These are phyloP conservation scores for Trametes cingulata DNA, from an alignment of 768 basidiomycete genomes.

Conservation along the genomic window DNA sequence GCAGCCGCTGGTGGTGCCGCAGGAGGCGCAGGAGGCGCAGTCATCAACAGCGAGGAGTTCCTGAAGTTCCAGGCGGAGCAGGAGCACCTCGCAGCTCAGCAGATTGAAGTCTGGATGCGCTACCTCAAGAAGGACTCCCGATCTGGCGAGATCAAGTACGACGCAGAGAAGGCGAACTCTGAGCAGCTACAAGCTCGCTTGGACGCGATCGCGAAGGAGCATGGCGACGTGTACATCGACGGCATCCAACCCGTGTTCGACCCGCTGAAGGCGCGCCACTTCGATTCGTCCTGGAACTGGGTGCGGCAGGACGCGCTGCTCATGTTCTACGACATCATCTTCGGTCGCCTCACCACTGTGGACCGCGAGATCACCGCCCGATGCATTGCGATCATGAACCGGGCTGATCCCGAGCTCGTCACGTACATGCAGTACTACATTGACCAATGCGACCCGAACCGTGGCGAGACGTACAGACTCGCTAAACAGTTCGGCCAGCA, in stretches of 20 bases:
- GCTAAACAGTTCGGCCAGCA: constrained; percentile 97
- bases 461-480: constrained; percentile 91
- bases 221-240: constrained; percentile 90
- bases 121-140: constrained; percentile 94
- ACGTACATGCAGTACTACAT: constrained; percentile 97
- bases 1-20: constrained; percentile 61
- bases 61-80: constrained; percentile 94
- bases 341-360: constrained; percentile 89
- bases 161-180: constrained; percentile 78
- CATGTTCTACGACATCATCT: constrained; percentile 99
- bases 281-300: constrained; percentile 99
- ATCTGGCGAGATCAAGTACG: constrained; percentile 86
- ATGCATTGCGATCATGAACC: constrained; percentile 96
- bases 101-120: constrained; percentile 96
- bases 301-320: constrained; percentile 93
- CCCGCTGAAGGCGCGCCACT: constrained; percentile 93
- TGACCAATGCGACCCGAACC: constrained; percentile 72
- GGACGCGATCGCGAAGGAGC: constrained; percentile 87
- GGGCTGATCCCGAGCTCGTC: constrained; percentile 89
- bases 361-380: constrained; percentile 96
- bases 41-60: constrained; percentile 98
- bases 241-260: constrained; percentile 96
- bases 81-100: constrained; percentile 86
- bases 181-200: constrained; percentile 78
- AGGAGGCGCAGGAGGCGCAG: constrained; percentile 70